These are phyloP conservation scores for Lophiostoma macrostomum DNA, from an alignment of 495 filamentous ascomycete species.

Conservation along the genomic window DNA sequence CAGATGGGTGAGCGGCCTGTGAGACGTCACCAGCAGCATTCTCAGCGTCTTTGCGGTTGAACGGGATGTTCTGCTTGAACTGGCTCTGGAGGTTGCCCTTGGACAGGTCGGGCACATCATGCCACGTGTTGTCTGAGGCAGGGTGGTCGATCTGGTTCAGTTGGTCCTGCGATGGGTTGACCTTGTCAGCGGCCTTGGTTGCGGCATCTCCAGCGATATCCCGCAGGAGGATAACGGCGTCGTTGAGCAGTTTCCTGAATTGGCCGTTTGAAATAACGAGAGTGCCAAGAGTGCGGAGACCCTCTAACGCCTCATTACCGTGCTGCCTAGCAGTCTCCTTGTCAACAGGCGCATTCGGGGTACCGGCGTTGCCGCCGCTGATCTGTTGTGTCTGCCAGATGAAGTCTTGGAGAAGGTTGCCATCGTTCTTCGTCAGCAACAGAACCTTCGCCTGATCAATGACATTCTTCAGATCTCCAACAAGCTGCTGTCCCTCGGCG, in stretches of 20 bases:
- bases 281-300: constrained; percentile 83
- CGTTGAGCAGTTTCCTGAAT: constrained; percentile 88
- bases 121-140: constrained; percentile 89
- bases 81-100: constrained; percentile 67
- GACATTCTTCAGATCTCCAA: constrained; percentile 74
- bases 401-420: constrained; percentile 91
- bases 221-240: constrained; percentile 76
- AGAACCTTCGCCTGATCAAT: constrained; percentile 85
- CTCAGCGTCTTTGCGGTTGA: constrained; percentile 51
- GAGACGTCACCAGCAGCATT: constrained; percentile 56
- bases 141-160: constrained; percentile 74
- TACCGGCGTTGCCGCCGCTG: constrained; percentile 52
- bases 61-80: constrained; percentile 54
- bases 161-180: constrained; percentile 77
- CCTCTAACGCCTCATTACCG: constrained; percentile 74
- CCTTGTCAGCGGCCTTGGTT: constrained; percentile 68
- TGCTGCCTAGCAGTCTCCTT: constrained; percentile 77
- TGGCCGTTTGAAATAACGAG: constrained; percentile 94
- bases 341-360: constrained; percentile 63
- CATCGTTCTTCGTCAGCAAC: constrained; percentile 92
- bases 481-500: constrained; percentile 70
- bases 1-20: constrained; percentile 50
- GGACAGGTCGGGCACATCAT: constrained; percentile 78
- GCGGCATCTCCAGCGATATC: constrained; percentile 92
- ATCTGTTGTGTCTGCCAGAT: constrained; percentile 88